These are phyloP conservation scores for Candida vaughaniae DNA, from an alignment of 805 yeast genomes.

Conservation along the genomic window DNA sequence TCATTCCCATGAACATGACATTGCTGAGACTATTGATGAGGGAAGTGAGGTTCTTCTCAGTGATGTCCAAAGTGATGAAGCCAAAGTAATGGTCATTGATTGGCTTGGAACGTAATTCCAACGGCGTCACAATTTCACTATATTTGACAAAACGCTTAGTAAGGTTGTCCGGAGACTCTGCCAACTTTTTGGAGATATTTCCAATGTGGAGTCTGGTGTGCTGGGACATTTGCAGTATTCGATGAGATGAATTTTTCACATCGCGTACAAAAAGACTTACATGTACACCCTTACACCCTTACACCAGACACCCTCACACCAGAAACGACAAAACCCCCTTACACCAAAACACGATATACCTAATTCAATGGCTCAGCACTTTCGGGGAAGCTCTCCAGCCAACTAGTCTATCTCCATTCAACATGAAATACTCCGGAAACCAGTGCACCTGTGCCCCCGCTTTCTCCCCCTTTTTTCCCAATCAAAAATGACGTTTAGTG, in stretches of 20 bases:
- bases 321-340: too few species aligned
- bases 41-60: constrained; percentile 44
- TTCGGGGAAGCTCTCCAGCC: too few species aligned
- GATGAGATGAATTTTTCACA: constrained; percentile 5
- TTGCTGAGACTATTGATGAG: constrained; percentile 65
- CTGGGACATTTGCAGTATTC: constrained; percentile 5
- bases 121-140: constrained; percentile 51
- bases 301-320: too few species aligned
- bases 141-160: constrained; percentile 56
- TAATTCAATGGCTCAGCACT: too few species aligned
- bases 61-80: constrained; percentile 58
- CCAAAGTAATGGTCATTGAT: constrained; percentile 59
- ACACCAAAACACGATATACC: too few species aligned
- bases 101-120: constrained; percentile 58
- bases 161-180: constrained; percentile 46
- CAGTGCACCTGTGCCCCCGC: too few species aligned
- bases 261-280: too few species aligned
- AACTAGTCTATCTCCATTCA: too few species aligned
- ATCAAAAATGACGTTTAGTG: too few species aligned
- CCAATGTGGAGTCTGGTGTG: constrained; percentile 60
- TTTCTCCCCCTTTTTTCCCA: too few species aligned
- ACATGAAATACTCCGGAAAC: too few species aligned
- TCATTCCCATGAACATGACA: constrained; percentile 71
- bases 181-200: constrained; percentile 55
- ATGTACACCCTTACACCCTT: too few species aligned